A percentile compares a stretch with the other conserved stretches of the same genome.
Evolutionary conservation across 441 rosid species (phyloP).

Genomic region (Brassica balearica): DNA sequence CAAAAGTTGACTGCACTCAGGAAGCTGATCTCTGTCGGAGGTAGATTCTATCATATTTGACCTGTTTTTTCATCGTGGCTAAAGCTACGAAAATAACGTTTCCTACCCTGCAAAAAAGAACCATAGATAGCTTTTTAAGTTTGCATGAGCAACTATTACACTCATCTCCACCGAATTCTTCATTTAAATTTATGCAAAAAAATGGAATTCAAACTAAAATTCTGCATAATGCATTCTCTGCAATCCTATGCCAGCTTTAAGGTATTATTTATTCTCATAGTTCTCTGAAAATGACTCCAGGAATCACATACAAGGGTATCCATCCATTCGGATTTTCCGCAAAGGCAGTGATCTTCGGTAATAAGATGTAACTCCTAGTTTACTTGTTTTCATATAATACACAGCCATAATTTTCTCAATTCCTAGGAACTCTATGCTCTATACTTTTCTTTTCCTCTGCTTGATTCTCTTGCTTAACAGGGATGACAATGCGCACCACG

Average conservation of each 20-base stretch:
- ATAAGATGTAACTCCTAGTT: constrained; percentile 29
- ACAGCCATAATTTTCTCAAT: constrained; percentile 14
- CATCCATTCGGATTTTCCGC: constrained; percentile 96
- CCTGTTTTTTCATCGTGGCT: constrained; percentile 28
- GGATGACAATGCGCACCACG: constrained; percentile 91
- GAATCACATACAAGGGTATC: constrained; percentile 97
- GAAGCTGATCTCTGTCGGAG: constrained; percentile 85
- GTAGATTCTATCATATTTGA: constrained; percentile 51
- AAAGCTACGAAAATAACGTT: constrained; percentile 8
- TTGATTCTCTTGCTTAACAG: constrained; percentile 46
- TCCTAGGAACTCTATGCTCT: background rate
- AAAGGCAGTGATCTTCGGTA: constrained; percentile 93
- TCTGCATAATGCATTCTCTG: constrained; percentile 5
- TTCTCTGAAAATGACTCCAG: constrained; percentile 50
- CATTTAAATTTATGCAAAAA: constrained; percentile 8
- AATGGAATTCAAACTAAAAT: constrained; percentile 1
- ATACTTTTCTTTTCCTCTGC: background rate
- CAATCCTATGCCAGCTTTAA: constrained; percentile 14
- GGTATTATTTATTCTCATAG: constrained; percentile 18
- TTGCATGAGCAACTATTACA: constrained; percentile 4
- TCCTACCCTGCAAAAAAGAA: background rate
- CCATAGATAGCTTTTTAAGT: constrained; percentile 2
- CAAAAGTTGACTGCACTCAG: constrained; percentile 87
- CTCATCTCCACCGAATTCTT: background rate
- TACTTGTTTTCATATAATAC: constrained; percentile 14